Evolutionary conservation across 768 basidiomycete species (phyloP), one percentile per base, ranked within the genome.

Genomic region (Podaxis mareebaensis): DNA sequence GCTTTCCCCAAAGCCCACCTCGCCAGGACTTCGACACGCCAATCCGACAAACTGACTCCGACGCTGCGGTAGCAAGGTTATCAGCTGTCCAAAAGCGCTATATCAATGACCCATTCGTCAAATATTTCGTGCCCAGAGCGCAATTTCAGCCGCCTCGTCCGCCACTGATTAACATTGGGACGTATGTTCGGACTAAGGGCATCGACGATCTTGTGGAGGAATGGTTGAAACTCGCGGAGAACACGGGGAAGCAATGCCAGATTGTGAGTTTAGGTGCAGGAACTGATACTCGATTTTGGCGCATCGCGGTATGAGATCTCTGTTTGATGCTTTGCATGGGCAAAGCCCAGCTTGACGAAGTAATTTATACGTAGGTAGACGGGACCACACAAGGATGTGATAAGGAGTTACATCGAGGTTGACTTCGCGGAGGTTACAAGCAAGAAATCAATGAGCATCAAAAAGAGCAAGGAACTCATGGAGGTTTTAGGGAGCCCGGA

Each of bases 271-370:
- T 98, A 33, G 97, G 97, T 0, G 91, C 96, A 1, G 97, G 97
- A 24, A 98, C 93, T 69, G 97, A 99, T 76, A 95, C 95, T 2
- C 80, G 97, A 58, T 99, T 92, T 73, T 99, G 96, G 95, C 82
- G 95, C 61, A 78, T 96, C 68, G 83, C 81, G 78, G 94, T 93
- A 55, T 26, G 61, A 38, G 15, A 55, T 38, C 22, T 20, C 15
- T 38, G 20, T 30, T 12, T 44, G 20, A 20, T 17, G 3, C 20
- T 46, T n/a, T 15, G 42, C 10, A 28, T 12, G 24, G 49, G 15
- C 7, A 3, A 24, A 5, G 22, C 3, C 42, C 24, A 13, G 12
- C 20, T 28, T 11, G 13, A 51, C 22, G 49, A 24, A 8, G 3
- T 51, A 12, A 22, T 57, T 57, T 44, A 20, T 42, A 42, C 68